Conservation (phyloP, 2,329 filamentous ascomycete species). For the Colletotrichum lindemuthianum region DNA sequence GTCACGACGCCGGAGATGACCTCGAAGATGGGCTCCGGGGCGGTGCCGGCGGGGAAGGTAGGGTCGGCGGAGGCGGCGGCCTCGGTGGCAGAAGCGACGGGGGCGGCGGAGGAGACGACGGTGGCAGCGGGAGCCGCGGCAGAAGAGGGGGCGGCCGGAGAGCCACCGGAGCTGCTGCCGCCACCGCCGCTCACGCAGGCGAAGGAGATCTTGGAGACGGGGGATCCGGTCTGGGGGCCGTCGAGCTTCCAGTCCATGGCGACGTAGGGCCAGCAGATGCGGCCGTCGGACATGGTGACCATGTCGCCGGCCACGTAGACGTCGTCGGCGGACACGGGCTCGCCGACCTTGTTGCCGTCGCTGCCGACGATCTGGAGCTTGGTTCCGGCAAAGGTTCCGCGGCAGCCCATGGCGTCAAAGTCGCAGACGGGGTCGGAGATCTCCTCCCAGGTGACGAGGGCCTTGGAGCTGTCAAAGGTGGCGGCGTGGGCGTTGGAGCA, state of each 20-base stretch:
- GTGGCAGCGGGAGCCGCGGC: constrained; percentile 8
- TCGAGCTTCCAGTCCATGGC: constrained; percentile 62
- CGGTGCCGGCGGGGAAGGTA: constrained; percentile 13
- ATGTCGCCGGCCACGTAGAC: constrained; percentile 71
- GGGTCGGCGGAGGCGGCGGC: constrained; percentile 18
- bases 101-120: constrained; percentile 4
- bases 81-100: constrained; percentile 8
- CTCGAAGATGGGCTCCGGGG: constrained; percentile 23
- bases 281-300: constrained; percentile 66
- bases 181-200: constrained; percentile 52
- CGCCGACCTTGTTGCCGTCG: constrained; percentile 61
- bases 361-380: constrained; percentile 67
- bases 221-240: constrained; percentile 41
- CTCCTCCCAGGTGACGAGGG: constrained; percentile 70
- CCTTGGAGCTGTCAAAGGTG: constrained; percentile 60
- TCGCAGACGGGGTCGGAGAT: constrained; percentile 65
- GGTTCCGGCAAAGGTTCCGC: constrained; percentile 66
- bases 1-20: constrained; percentile 22
- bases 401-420: constrained; percentile 68
- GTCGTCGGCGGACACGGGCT: constrained; percentile 58
- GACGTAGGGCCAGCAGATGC: constrained; percentile 71
- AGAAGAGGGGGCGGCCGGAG: constrained; percentile 43
- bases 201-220: constrained; percentile 60
- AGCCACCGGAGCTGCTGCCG: constrained; percentile 57
- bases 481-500: constrained; percentile 69